Conservation (phyloP, 768 basidiomycete species). For the Russula griseocarnosa region DNA sequence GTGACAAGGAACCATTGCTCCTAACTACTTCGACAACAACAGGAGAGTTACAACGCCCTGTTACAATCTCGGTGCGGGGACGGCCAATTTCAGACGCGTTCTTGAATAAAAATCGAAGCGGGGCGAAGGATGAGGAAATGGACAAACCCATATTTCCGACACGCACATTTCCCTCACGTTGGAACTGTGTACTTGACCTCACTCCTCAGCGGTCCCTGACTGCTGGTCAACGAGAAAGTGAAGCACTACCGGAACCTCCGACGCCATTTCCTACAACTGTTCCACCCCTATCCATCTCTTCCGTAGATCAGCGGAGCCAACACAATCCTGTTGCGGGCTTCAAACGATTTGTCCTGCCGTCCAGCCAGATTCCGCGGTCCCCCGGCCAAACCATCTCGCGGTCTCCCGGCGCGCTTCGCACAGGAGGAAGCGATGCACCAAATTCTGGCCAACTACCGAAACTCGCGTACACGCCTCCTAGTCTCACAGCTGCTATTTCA, state of each 20-base stretch:
- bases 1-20: constrained; percentile 39
- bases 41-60: constrained; percentile 25
- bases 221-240: constrained; percentile 34
- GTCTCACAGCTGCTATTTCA: constrained; percentile 10
- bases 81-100: constrained; percentile 48
- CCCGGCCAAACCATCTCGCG: constrained; percentile 31
- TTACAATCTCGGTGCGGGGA: constrained; percentile 68
- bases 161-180: constrained; percentile 71
- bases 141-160: constrained; percentile 53
- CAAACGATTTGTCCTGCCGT: constrained; percentile 47
- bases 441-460: constrained; percentile 20
- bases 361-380: constrained; percentile 34
- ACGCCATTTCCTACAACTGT: constrained; percentile 64
- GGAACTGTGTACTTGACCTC: constrained; percentile 91
- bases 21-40: constrained; percentile 24
- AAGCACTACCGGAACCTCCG: constrained; percentile 67
- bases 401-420: constrained; percentile 34
- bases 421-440: constrained; percentile 12
- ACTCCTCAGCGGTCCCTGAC: constrained; percentile 34
- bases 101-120: constrained; percentile 13
- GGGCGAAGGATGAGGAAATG: background rate
- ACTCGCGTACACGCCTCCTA: constrained; percentile 21
- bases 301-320: constrained; percentile 30
- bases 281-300: constrained; percentile 23
- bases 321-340: constrained; percentile 45